Evolutionary conservation across 306 rosid species (phyloP).

Genomic region (Arachis stenosperma): DNA sequence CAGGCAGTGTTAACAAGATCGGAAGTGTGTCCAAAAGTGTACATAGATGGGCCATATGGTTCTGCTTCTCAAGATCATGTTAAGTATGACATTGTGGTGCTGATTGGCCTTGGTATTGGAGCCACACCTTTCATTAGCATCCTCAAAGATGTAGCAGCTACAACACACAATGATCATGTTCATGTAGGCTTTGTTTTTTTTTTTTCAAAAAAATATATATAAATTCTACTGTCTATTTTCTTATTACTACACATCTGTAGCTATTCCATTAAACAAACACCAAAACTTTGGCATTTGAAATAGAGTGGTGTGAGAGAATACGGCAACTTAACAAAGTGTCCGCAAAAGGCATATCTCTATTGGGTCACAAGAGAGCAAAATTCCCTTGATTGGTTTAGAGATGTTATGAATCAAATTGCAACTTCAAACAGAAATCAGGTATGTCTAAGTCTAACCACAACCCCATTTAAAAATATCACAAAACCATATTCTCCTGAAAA

Average conservation of each 20-base stretch:
- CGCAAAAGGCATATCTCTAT: conserved; percentile 75
- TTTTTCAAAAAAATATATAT: too few relatives aligned
- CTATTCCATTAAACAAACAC: conserved; percentile 37
- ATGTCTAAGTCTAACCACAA: conserved; percentile 20
- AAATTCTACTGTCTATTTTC: neutral
- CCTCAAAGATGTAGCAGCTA: conserved; percentile 71
- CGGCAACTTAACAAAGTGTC: conserved; percentile 59
- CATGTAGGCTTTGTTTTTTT: conserved; percentile 43
- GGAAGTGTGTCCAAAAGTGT: conserved; percentile 62
- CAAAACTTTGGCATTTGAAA: conserved; percentile 43
- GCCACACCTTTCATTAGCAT: conserved; percentile 92
- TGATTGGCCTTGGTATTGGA: conserved; percentile 90
- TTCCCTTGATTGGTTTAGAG: conserved; percentile 94
- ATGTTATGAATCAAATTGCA: conserved; percentile 66
- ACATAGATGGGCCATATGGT: conserved; percentile 92
- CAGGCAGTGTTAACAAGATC: conserved; percentile 56
- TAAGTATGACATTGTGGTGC: conserved; percentile 72
- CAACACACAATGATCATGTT: conserved; percentile 44
- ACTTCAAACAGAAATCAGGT: conserved; percentile 65
- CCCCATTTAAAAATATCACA: neutral
- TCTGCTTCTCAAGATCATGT: conserved; percentile 88
- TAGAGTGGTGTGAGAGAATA: conserved; percentile 59
- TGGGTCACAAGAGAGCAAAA: conserved; percentile 92
- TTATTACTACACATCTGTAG: conserved; percentile 29
- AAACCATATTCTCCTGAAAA: too few relatives aligned